These are phyloP conservation scores for Thraustotheca clavata DNA, from an alignment of 352 stramenopile species.

Conservation along the genomic window DNA sequence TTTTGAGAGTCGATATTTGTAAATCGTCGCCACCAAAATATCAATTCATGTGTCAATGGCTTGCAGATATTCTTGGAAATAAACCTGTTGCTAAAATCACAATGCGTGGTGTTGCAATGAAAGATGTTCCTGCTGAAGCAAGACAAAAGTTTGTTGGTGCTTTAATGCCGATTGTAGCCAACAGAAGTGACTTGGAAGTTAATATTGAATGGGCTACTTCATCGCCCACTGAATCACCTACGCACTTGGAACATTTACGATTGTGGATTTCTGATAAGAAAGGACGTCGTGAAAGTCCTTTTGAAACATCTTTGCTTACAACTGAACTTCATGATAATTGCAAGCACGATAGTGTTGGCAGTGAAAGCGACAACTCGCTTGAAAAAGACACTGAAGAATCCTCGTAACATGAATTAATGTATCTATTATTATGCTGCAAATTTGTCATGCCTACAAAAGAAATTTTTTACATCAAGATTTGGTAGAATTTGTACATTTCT, in stretches of 20 bases:
- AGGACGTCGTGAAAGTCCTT: constrained; percentile 1
- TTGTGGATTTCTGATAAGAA: constrained; percentile 86
- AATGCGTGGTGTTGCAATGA: constrained; percentile 70
- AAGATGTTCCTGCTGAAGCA: constrained; percentile 35
- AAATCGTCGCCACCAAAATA: constrained; percentile 71
- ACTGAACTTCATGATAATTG: background rate
- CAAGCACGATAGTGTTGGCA: too few relatives aligned
- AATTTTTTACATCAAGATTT: background rate
- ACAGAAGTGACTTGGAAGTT: constrained; percentile 72
- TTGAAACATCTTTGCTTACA: background rate
- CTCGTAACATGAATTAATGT: too few relatives aligned
- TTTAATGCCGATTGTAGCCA: constrained; percentile 70
- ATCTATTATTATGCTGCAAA: too few relatives aligned
- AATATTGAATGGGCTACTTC: constrained; percentile 65
- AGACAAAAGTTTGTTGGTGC: constrained; percentile 66
- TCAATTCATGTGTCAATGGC: constrained; percentile 70
- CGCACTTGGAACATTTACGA: constrained; percentile 66
- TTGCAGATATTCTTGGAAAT: constrained; percentile 65
- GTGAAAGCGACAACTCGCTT: too few relatives aligned
- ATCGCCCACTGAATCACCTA: constrained; percentile 1
- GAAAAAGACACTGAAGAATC: too few relatives aligned
- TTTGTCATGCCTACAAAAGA: background rate
- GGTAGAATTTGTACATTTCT: background rate
- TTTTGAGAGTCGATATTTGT: constrained; percentile 64
- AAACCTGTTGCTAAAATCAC: constrained; percentile 60